Evolutionary conservation across 1,139 yeast genomes (phyloP), one percentile per base, ranked within the genome.

Genomic region (Pichia cactophila): DNA sequence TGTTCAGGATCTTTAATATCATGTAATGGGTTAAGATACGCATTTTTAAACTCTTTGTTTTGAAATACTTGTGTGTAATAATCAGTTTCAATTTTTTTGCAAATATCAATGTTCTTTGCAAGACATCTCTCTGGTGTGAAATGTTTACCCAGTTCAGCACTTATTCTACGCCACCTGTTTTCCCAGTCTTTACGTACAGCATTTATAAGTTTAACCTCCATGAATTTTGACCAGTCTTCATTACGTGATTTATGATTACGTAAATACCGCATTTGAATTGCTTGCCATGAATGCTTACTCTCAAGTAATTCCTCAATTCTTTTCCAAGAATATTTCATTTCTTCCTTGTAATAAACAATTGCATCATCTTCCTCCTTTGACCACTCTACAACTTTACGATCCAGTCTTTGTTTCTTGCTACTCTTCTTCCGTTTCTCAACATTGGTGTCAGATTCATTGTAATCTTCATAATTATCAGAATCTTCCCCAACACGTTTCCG

Each of bases 261-360:
- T 44, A 71, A 60, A 54, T 72, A 72, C 47, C 74, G 57, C 74
- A 70, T 70, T 57, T 71, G 75, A 41, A 70, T 66, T 2, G 73
- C 72, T 56, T 69, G 73, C 72, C 74, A 69, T 12, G 72, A 57
- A 54, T 71, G 73, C 44, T 64, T 57, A 26, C 60, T 52, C 14
- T 65, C 62, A 29, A 71, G 57, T 35, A 62, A 57, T 38, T 58
- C 54, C 31, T 70, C 67, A 44, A 71, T 70, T 44, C 61, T 64
- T 42, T 66, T 64, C 75, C 75, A 71, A 23, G 72, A 62, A 45
- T 62, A 59, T 37, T 62, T 58, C 54, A 61, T 56, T 41, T 61
- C 64, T 54, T 71, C 74, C 46, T 69, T 68, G 50, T 68, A 65
- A 49, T 65, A 62, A 1, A 69, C 65, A 26, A 71, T 62, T 5